These are phyloP conservation scores for Crithidia acanthocephali DNA, from an alignment of 208 protist genomes.

Conservation along the genomic window DNA sequence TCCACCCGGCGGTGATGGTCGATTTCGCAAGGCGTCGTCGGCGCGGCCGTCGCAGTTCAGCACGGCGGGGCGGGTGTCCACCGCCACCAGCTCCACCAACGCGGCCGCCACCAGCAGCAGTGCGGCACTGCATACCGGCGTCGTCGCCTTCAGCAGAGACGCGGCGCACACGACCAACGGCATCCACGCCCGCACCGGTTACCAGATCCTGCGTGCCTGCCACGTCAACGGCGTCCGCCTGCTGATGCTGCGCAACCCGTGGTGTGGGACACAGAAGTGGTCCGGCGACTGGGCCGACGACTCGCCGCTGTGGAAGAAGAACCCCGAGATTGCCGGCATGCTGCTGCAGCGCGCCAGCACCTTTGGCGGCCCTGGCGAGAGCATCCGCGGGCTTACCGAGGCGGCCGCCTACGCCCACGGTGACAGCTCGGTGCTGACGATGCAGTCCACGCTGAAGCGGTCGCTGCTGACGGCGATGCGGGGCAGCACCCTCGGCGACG, in stretches of 20 bases:
- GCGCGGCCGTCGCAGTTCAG: not conserved
- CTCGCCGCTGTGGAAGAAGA: constrained; percentile 63
- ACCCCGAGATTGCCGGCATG: constrained; percentile 56
- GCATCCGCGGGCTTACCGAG: constrained; percentile 7
- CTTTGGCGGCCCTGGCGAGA: not conserved
- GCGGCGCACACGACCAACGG: constrained; percentile 39
- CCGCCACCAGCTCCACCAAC: not conserved
- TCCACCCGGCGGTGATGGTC: not conserved
- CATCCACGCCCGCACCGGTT: constrained; percentile 58
- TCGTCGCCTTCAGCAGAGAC: constrained; percentile 50
- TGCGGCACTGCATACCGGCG: constrained; percentile 15
- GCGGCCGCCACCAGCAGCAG: not conserved
- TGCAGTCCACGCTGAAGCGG: constrained; percentile 14
- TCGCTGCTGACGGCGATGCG: constrained; percentile 25
- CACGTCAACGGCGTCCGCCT: constrained; percentile 67
- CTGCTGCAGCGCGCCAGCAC: constrained; percentile 32
- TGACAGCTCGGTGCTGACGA: constrained; percentile 14
- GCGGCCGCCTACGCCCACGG: constrained; percentile 9
- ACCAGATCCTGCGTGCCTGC: constrained; percentile 64
- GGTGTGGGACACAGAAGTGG: constrained; percentile 44
- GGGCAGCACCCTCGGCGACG: constrained; percentile 1
- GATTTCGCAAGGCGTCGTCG: not conserved
- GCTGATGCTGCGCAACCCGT: constrained; percentile 61
- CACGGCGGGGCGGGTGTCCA: not conserved
- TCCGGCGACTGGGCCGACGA: constrained; percentile 80